A percentile compares a stretch with the other conserved stretches of the same genome.
Conservation (phyloP, 768 basidiomycete species). For the Naematelia aurantialba region DNA sequence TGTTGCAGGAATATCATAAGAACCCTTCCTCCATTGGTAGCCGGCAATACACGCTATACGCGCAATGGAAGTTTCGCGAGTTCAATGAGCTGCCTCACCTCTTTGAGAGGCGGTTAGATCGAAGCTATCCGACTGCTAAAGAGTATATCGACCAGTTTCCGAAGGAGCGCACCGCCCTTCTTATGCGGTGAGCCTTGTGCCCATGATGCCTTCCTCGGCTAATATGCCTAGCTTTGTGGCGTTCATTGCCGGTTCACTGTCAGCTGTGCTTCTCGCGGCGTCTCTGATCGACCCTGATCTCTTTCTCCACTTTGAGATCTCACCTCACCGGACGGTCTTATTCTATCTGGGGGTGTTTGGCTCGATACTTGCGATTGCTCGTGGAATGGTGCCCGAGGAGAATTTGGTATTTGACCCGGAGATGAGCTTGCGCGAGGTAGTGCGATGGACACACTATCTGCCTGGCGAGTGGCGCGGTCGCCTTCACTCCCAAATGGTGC, state of each 20-base stretch:
- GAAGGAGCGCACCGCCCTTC: constrained; percentile 81
- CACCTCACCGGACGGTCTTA: constrained; percentile 82
- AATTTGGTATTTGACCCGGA: constrained; percentile 93
- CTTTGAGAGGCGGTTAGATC: constrained; percentile 77
- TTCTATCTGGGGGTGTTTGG: constrained; percentile 91
- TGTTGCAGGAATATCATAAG: constrained; percentile 87
- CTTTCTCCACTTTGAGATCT: constrained; percentile 90
- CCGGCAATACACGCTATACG: constrained; percentile 87
- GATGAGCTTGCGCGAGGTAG: constrained; percentile 82
- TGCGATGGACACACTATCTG: constrained; percentile 92
- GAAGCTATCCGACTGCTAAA: constrained; percentile 82
- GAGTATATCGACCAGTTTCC: constrained; percentile 98
- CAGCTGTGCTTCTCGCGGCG: constrained; percentile 86
- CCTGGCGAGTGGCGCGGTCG: constrained; percentile 85
- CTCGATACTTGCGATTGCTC: constrained; percentile 76
- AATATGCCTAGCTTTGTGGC: constrained; percentile 63
- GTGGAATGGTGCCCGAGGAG: constrained; percentile 95
- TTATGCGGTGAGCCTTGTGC: constrained; percentile 68
- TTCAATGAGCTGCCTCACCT: constrained; percentile 97
- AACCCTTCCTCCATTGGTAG: constrained; percentile 92
- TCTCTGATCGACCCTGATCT: constrained; percentile 91
- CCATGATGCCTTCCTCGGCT: not conserved
- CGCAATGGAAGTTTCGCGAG: constrained; percentile 97
- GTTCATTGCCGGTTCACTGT: constrained; percentile 93
- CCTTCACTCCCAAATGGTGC: constrained; percentile 80